These are phyloP conservation scores for Colletotrichum sp. DNA, from an alignment of 2,329 filamentous ascomycete species.

Conservation along the genomic window DNA sequence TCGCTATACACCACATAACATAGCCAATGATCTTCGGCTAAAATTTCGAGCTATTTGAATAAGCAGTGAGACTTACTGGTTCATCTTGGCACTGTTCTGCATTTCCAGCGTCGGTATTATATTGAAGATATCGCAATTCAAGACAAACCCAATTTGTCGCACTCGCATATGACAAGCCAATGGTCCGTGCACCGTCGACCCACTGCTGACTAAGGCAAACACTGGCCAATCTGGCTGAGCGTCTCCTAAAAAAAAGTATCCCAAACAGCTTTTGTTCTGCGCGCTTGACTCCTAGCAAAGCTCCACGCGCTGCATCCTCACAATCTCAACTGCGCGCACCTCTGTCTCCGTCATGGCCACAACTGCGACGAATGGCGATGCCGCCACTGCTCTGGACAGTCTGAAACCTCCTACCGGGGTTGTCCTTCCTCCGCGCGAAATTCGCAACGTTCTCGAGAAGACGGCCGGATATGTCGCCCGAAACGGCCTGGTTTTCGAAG, in stretches of 20 bases:
- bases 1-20: not conserved
- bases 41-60: not conserved
- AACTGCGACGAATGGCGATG: conserved; percentile 56
- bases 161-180: not conserved
- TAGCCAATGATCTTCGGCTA: not conserved
- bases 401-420: conserved; percentile 82
- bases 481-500: conserved; percentile 74
- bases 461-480: conserved; percentile 88
- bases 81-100: not conserved
- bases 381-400: conserved; percentile 62
- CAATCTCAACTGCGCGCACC: conserved; percentile 20
- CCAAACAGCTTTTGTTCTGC: not conserved
- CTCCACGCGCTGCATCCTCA: conserved; percentile 20
- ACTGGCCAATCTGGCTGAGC: not conserved
- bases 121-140: not conserved
- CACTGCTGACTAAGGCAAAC: conserved; percentile 1
- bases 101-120: not conserved
- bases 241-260: conserved; percentile 6
- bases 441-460: conserved; percentile 87
- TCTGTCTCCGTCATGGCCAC: conserved; percentile 37
- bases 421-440: conserved; percentile 87
- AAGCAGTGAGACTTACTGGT: not conserved
- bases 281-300: conserved; percentile 7
- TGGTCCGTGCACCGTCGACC: not conserved
- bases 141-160: not conserved